Base-by-base conservation (phyloP, 2,329 filamentous ascomycete species). In the Talaromyces sp. region DNA sequence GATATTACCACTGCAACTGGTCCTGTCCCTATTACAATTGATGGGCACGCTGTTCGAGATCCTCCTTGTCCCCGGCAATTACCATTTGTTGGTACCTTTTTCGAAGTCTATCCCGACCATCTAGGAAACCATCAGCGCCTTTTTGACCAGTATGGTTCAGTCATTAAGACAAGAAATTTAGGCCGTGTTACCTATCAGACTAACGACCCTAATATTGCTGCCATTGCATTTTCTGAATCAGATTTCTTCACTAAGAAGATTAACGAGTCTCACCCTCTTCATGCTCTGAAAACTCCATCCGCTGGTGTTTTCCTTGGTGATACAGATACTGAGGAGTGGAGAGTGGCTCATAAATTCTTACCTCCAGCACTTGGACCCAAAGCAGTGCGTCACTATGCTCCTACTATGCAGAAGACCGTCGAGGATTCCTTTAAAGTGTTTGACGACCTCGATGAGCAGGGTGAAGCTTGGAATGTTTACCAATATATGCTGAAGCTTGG, bases 301-400 rank as follows among this genome's bases (percentile, higher is more conserved):
- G 73, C 72, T 11, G 57, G 57, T 1, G 61, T 75, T 27, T 75
- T 75, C 60, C 58, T 73, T 0, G 68, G 68, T 5, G 73, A 75
- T 54, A 73, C 71, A 0, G 68, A 73, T 55, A 70, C 66, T 0
- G 66, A 69, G 56, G 70, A 71, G 24, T 75, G 71, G 70, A 72
- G 68, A 49, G 58, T 79, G 0, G 79, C 81, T 0, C 86, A 87
- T 75, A 88, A 87, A 68, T 88, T 86, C 69, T 64, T 87, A 0
- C 83, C 85, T 0, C 84, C 85, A 0, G 81, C 83, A 0, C 73
- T 87, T 11, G 80, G 80, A 0, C 84, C 84, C 32, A 86, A 84
- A 66, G 85, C 85, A 0, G 83, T 87, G 4, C 75, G 81, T 0
- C 85, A 87, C 64, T 87, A 87, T 62, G 79, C 82, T 0, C 83